Percentiles rank a stretch among this genome's conserved stretches.
Evolutionary conservation across 169 alveolate species (phyloP).

Genomic region (Cryptosporidium muris): DNA sequence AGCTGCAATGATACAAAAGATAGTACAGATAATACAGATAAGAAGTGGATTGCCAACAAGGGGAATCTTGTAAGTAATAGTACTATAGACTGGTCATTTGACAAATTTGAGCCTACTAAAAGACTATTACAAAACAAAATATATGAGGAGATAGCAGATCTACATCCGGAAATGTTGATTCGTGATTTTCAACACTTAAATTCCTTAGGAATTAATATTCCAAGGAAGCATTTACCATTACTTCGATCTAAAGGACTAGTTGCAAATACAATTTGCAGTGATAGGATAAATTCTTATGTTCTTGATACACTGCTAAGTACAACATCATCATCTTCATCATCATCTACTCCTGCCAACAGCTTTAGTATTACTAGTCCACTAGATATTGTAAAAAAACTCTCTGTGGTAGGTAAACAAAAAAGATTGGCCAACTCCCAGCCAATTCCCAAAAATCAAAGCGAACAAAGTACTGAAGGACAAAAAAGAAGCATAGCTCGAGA

Average conservation of each 20-base stretch:
- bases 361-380: slow-evolving; percentile 43
- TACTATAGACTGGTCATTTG: slow-evolving; percentile 89
- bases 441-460: slow-evolving; percentile 4
- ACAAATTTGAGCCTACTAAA: slow-evolving; percentile 86
- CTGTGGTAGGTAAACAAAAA: slow-evolving; percentile 51
- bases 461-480: neutral
- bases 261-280: slow-evolving; percentile 32
- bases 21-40: neutral
- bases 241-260: slow-evolving; percentile 30
- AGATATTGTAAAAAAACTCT: slow-evolving; percentile 59
- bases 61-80: neutral
- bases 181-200: slow-evolving; percentile 67
- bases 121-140: slow-evolving; percentile 84
- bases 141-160: slow-evolving; percentile 83
- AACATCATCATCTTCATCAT: slow-evolving; percentile 35
- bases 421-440: slow-evolving; percentile 68
- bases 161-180: slow-evolving; percentile 79
- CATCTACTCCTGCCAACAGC: slow-evolving; percentile 64
- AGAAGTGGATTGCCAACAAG: no score
- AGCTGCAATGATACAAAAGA: neutral
- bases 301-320: slow-evolving; percentile 46
- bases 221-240: slow-evolving; percentile 58
- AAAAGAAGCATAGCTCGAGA: slow-evolving; percentile 12
- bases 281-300: slow-evolving; percentile 55
- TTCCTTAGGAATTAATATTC: slow-evolving; percentile 51